Evolutionary conservation across 1,284 basidiomycete species (phyloP), one percentile per base, ranked within the genome.

Genomic region (Pseudozyma flocculosa): DNA sequence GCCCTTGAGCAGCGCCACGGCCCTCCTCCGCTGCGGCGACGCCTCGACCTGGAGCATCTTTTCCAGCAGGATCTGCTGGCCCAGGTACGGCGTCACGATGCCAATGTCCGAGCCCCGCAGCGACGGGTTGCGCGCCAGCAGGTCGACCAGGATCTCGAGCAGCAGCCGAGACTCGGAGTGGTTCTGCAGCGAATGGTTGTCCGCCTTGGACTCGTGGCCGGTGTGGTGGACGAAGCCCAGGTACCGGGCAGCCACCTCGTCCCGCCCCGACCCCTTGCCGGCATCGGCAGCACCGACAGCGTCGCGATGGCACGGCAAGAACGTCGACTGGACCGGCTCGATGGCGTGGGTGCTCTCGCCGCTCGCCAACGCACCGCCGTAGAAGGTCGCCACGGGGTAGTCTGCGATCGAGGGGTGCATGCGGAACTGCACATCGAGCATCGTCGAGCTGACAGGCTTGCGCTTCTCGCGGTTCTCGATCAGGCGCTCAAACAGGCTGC

Each of bases 371-470:
- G 82, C 81, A 36, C 82, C 80, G 48, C 85, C 81, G 80, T 96
- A 96, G 77, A 95, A 96, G 51, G 89, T 86, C 41, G 81, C 76
- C 43, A 88, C 88, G 10, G 92, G 89, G 79, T 95, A 96, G 19
- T 83, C 82, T 3, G 91, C 89, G 61, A 96, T 90, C 36, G 81
- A 81, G 4, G 92, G 93, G 72, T 94, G 91, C 93, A 96, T 95
- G 40, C 92, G 87, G 74, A 95, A 94, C 78, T 96, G 92, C 22
- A 86, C 84, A 72, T 94, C 87, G 54, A 96, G 85, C 88, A 94
- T 92, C 9, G 55, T 67, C 32, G 57, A 61, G 19, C 60, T 54
- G 11, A 70, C 55, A 24, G 2, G 22, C 43, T 11, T n/a, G 29
- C 14, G 13, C 26, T 18, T 38, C 29, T 40, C 43, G 42, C 45